A percentile compares a stretch with the other conserved stretches of the same genome.
phyloP scores from a whole-genome alignment of 2,329 filamentous ascomycete genomes.

The Fusarium bulbicola region DNA sequence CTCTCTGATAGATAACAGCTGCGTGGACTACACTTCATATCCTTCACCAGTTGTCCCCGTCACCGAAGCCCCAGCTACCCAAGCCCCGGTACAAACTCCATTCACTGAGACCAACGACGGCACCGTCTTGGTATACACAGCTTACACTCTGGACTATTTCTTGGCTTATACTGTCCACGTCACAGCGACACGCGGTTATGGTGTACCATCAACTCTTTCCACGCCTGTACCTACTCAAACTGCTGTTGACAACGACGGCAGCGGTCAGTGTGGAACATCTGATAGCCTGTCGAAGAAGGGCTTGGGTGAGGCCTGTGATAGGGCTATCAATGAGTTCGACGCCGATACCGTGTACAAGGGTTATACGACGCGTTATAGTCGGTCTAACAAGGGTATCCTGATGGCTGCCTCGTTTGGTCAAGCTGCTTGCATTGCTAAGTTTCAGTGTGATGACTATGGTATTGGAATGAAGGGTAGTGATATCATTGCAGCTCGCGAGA shows the following conservation, averaged over 20 bases:
- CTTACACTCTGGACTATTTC: neutral
- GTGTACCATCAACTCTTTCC: neutral
- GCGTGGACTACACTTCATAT: neutral
- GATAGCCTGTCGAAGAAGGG: constrained; percentile 11
- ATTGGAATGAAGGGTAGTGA: constrained; percentile 13
- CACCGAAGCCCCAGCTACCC: neutral
- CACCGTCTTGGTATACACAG: constrained; percentile 2
- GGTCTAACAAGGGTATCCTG: constrained; percentile 5
- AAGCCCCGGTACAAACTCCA: neutral
- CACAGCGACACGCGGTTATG: neutral
- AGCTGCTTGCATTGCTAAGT: constrained; percentile 19
- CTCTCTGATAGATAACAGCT: neutral
- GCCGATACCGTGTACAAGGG: constrained; percentile 10
- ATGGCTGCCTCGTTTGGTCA: neutral
- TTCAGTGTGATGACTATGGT: constrained; percentile 22
- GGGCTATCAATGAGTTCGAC: constrained; percentile 9
- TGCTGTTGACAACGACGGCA: constrained; percentile 14
- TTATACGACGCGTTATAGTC: constrained; percentile 11
- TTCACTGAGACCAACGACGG: constrained; percentile 5
- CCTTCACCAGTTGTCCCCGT: neutral
- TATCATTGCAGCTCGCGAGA: constrained; percentile 10
- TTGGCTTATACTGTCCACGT: neutral
- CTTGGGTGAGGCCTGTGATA: constrained; percentile 5
- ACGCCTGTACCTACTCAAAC: constrained; percentile 15
- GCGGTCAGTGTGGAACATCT: constrained; percentile 10